Base-by-base conservation (phyloP, 1,139 yeast genomes). In the Geotrichum candidum region DNA sequence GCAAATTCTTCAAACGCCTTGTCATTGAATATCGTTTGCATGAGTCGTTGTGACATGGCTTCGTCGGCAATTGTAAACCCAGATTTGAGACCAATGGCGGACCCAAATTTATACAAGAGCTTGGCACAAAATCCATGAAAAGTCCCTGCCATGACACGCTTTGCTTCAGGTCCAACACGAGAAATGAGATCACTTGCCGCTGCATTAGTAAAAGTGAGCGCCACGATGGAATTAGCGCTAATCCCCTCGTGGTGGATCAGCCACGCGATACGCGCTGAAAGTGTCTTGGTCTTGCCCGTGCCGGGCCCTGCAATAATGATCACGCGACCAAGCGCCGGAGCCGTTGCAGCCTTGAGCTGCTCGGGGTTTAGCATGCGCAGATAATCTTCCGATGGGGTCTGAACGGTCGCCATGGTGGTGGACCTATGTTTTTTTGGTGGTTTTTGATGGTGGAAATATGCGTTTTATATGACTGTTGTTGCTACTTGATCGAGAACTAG, bases 231-330 rank as follows among this genome's bases (percentile, higher is more conserved):
- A 38, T 80, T 78, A 0, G 97, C 91, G 0, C 78, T 74, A 1
- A 78, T 70, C 48, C 83, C 81, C 11, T 80, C 74, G 5, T 41
- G 22, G 1, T 83, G 67, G 29, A 90, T 69, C 46, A 91, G 76
- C 70, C 85, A 82, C 0, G 95, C 95, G 9, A 90, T 95, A 55
- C 96, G 78, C 0, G 91, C 80, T 0, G 90, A 85, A 54, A 92
- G 76, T 1, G 92, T 92, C 69, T 86, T 88, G 2, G 97, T 91
- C 72, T 91, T 88, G 4, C 82, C 82, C 1, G 86, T 88, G 1
- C 98, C 97, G 0, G 97, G 97, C 0, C 97, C 97, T 0, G 97
- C 97, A 45, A 91, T 80, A 35, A 92, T 84, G 71, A 90, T 96
- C 51, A 90, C 76, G 33, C 82, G 80, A 0, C 84, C 83, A 25